phyloP scores from a whole-genome alignment of 176 grass and related monocot genomes.

The Dactylis glomerata region DNA sequence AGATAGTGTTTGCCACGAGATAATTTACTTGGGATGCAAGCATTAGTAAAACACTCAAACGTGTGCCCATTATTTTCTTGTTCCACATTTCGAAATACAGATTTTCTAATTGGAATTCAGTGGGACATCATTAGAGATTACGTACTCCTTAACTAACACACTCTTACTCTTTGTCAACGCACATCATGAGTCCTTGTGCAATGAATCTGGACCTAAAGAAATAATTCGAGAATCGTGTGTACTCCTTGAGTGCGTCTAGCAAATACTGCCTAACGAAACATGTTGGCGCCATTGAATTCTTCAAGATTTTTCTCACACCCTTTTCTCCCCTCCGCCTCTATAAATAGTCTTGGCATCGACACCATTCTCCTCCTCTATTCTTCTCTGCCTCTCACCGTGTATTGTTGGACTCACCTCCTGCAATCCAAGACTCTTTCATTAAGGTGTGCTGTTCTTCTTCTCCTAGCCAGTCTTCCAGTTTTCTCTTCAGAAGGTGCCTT shows the following conservation, averaged over 20 bases:
- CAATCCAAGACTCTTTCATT: background rate
- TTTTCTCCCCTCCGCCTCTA: constrained; percentile 11
- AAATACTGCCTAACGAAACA: constrained; percentile 13
- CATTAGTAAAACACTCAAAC: too few species aligned
- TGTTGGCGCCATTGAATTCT: constrained; percentile 36
- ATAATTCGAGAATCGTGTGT: background rate
- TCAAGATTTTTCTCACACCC: constrained; percentile 21
- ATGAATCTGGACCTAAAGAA: background rate
- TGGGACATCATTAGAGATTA: too few species aligned
- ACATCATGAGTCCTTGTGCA: background rate
- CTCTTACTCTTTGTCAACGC: background rate
- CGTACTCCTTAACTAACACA: too few species aligned
- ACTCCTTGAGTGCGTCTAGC: constrained; percentile 14
- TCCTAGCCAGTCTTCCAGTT: background rate
- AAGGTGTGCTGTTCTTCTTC: constrained; percentile 35
- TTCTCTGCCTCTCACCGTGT: constrained; percentile 9
- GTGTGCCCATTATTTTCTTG: too few species aligned
- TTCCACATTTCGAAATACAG: too few species aligned
- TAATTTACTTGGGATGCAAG: too few species aligned
- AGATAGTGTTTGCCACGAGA: too few species aligned
- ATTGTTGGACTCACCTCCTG: background rate
- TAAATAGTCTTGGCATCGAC: constrained; percentile 36
- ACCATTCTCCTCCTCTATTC: constrained; percentile 28
- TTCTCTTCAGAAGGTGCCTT: too few species aligned
- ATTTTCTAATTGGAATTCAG: too few species aligned